Conservation (phyloP, 345 rosid species). For the Gossypium herbaceum region DNA sequence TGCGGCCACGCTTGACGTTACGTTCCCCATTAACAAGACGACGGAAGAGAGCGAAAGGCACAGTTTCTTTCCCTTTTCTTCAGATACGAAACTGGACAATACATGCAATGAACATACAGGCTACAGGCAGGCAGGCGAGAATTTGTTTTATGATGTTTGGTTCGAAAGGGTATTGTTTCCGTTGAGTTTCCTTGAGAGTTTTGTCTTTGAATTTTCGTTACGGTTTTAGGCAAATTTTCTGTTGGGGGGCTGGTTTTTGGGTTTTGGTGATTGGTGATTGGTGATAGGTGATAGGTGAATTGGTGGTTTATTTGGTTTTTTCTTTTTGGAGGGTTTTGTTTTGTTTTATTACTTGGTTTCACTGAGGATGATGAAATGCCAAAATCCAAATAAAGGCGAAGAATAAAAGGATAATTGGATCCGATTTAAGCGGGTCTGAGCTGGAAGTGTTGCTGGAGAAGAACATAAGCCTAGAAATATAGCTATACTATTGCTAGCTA, state of each 20-base stretch:
- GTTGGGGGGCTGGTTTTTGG: constrained; percentile 3
- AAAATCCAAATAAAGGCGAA: constrained; percentile 19
- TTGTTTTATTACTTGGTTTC: not conserved
- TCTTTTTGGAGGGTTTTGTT: not conserved
- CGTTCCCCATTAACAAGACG: constrained; percentile 65
- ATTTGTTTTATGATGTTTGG: not conserved
- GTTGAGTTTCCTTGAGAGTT: not conserved
- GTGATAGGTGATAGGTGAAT: not conserved
- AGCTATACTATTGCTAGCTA: not conserved
- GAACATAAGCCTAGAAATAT: constrained; percentile 15
- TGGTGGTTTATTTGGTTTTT: too few relatives aligned
- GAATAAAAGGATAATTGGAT: constrained; percentile 25
- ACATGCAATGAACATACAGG: constrained; percentile 14
- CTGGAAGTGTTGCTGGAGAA: constrained; percentile 21
- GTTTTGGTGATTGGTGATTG: constrained; percentile 4
- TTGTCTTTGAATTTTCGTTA: not conserved
- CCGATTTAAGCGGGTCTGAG: constrained; percentile 52
- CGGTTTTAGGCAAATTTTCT: constrained; percentile 1
- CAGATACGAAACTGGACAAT: constrained; percentile 1
- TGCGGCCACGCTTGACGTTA: constrained; percentile 89
- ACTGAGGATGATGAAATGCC: constrained; percentile 25
- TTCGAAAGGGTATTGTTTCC: not conserved
- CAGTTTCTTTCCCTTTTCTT: not conserved
- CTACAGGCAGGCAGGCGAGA: not conserved
- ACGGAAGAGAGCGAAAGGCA: not conserved